Evolutionary conservation across 1,284 basidiomycete genomes (phyloP).

Genomic region (Apiotrichum mycotoxinovorans): DNA sequence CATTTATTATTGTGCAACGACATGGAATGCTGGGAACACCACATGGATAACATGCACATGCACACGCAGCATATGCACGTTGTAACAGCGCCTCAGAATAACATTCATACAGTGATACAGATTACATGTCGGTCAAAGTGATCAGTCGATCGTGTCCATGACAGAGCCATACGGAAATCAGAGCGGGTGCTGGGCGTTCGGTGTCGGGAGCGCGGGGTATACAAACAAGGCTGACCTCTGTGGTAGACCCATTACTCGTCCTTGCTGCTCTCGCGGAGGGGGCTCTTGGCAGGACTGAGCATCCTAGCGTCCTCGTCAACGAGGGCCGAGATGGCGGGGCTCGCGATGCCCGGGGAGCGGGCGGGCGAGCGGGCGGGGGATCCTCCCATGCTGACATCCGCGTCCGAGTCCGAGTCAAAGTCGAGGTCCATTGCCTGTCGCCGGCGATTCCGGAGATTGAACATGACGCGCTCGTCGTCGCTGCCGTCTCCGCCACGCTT

Average conservation of each 20-base stretch:
- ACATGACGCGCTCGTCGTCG: conserved; percentile 7
- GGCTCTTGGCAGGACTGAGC: not conserved
- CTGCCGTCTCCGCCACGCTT: conserved; percentile 1
- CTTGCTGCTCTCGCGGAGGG: not conserved
- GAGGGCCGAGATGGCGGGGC: not conserved
- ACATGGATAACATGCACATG: too few relatives aligned
- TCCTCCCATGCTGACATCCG: not conserved
- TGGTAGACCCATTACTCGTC: not conserved
- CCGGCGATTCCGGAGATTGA: conserved; percentile 1
- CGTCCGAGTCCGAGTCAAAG: not conserved
- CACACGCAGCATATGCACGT: too few relatives aligned
- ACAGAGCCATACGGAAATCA: too few relatives aligned
- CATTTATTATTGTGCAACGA: too few relatives aligned
- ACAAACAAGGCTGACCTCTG: not conserved
- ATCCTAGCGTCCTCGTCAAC: not conserved
- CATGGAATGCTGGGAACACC: too few relatives aligned
- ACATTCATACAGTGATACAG: too few relatives aligned
- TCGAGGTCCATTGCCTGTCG: not conserved
- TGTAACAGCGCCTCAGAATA: too few relatives aligned
- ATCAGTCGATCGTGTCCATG: too few relatives aligned
- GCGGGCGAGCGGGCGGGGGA: not conserved
- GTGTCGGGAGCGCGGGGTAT: not conserved
- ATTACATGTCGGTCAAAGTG: too few relatives aligned
- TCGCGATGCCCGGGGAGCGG: not conserved
- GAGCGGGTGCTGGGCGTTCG: too few relatives aligned